Evolutionary conservation across 1,139 yeast genomes (phyloP).

Genomic region (Candida glucosophila): DNA sequence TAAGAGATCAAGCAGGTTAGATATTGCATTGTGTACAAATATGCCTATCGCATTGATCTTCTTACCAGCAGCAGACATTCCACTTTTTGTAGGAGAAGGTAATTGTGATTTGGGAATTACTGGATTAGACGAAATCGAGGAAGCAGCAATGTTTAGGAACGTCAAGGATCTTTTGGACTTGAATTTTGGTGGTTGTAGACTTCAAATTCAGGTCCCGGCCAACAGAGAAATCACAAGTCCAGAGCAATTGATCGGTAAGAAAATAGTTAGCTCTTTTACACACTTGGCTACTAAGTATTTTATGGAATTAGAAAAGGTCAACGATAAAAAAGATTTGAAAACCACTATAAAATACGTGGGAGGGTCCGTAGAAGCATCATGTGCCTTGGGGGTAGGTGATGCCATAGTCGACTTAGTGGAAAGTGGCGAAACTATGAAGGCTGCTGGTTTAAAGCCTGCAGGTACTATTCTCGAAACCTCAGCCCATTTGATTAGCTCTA

Average conservation of each 20-base stretch:
- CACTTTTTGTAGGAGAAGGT: slow-evolving; percentile 96
- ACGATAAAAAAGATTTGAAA: slow-evolving; percentile 36
- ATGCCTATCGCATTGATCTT: slow-evolving; percentile 89
- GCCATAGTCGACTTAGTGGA: slow-evolving; percentile 97
- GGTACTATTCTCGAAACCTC: slow-evolving; percentile 82
- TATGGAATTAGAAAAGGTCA: slow-evolving; percentile 52
- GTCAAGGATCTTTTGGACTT: slow-evolving; percentile 77
- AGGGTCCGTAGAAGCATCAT: slow-evolving; percentile 97
- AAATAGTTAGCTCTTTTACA: slow-evolving; percentile 86
- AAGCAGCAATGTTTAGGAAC: slow-evolving; percentile 54
- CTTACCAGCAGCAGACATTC: slow-evolving; percentile 96
- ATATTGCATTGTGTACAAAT: slow-evolving; percentile 87
- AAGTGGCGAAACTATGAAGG: slow-evolving; percentile 97
- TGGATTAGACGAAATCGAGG: slow-evolving; percentile 91
- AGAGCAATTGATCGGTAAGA: slow-evolving; percentile 78
- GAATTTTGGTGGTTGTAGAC: slow-evolving; percentile 78
- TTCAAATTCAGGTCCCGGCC: slow-evolving; percentile 93
- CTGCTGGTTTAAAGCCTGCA: slow-evolving; percentile 89
- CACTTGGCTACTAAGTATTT: slow-evolving; percentile 69
- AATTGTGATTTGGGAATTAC: slow-evolving; percentile 95
- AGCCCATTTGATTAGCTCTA: slow-evolving; percentile 82
- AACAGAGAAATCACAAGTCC: slow-evolving; percentile 55
- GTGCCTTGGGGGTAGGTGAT: slow-evolving; percentile 96
- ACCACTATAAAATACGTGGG: slow-evolving; percentile 88
- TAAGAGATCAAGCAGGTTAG: slow-evolving; percentile 82